Percentiles rank a stretch among this genome's conserved stretches.
phyloP scores from a whole-genome alignment of 1,284 basidiomycete genomes.

The Austroboletus rostrupii region DNA sequence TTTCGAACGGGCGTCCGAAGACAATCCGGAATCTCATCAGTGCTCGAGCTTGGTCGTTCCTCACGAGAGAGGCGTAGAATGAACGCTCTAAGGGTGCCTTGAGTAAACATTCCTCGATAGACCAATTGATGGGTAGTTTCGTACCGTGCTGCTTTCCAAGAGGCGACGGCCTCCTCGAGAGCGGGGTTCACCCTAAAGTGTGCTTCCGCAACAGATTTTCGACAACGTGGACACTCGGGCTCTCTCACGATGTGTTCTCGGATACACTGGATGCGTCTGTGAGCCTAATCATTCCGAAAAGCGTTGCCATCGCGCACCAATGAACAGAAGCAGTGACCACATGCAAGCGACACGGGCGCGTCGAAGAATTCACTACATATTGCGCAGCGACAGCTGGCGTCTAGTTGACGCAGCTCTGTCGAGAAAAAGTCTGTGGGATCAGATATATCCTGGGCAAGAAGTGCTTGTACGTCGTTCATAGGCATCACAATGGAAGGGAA shows the following conservation, averaged over 20 bases:
- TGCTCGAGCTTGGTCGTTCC: slow-evolving; percentile 25
- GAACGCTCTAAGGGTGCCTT: slow-evolving; percentile 33
- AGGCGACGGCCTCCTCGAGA: slow-evolving; percentile 56
- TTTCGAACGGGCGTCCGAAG: slow-evolving; percentile 14
- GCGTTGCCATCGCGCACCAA: slow-evolving; percentile 42
- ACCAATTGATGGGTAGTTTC: slow-evolving; percentile 5
- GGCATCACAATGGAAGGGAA: slow-evolving; percentile 14
- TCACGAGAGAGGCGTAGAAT: slow-evolving; percentile 39
- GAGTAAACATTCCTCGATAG: background rate
- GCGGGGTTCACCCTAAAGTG: slow-evolving; percentile 56
- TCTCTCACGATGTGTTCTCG: slow-evolving; percentile 52
- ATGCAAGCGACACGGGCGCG: slow-evolving; percentile 64
- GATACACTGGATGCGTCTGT: slow-evolving; percentile 52
- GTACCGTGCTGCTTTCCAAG: slow-evolving; percentile 65
- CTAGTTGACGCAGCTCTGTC: slow-evolving; percentile 57
- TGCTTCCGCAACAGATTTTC: slow-evolving; percentile 50
- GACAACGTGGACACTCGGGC: slow-evolving; percentile 64
- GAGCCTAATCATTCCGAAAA: background rate
- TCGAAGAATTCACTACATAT: slow-evolving; percentile 71
- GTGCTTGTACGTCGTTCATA: slow-evolving; percentile 27
- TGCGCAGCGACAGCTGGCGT: slow-evolving; percentile 60
- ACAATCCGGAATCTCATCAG: slow-evolving; percentile 24
- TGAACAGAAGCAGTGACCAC: slow-evolving; percentile 78
- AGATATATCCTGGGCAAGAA: slow-evolving; percentile 41
- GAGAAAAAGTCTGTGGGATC: slow-evolving; percentile 68